phyloP scores from a whole-genome alignment of 768 basidiomycete genomes.

The Porpolomopsis calyptriformis region DNA sequence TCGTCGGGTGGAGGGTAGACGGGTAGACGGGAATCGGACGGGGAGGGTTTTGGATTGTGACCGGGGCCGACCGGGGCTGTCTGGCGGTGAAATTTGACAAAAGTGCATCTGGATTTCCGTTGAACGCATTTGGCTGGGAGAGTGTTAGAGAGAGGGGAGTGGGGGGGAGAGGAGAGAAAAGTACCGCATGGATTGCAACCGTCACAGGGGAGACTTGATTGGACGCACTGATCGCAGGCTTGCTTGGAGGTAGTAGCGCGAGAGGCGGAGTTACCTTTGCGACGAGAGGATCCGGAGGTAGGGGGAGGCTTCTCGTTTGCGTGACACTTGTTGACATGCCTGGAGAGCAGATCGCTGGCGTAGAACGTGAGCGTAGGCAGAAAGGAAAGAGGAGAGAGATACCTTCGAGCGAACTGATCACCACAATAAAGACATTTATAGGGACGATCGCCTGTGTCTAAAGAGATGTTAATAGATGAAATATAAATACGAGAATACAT shows the following conservation, averaged over 20 bases:
- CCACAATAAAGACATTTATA: slow-evolving; percentile 85
- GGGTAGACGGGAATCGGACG: slow-evolving; percentile 20
- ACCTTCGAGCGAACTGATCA: slow-evolving; percentile 86
- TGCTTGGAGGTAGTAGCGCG: slow-evolving; percentile 73
- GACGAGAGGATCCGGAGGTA: slow-evolving; percentile 32
- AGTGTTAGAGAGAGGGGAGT: slow-evolving; percentile 7
- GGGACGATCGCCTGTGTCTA: slow-evolving; percentile 83
- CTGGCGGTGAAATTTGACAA: slow-evolving; percentile 73
- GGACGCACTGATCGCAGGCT: slow-evolving; percentile 78
- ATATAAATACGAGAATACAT: slow-evolving; percentile 26
- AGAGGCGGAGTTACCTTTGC: slow-evolving; percentile 59
- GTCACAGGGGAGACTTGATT: slow-evolving; percentile 65
- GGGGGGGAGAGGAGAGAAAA: neutral
- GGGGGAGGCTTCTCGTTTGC: slow-evolving; percentile 55
- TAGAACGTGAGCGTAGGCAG: slow-evolving; percentile 5
- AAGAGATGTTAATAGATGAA: slow-evolving; percentile 5
- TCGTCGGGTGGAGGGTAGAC: slow-evolving; percentile 27
- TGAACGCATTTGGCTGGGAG: slow-evolving; percentile 59
- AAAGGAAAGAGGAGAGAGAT: slow-evolving; percentile 10
- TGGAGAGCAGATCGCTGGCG: slow-evolving; percentile 66
- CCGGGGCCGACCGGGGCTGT: slow-evolving; percentile 72
- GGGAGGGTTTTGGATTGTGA: slow-evolving; percentile 32
- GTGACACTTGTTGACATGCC: slow-evolving; percentile 85
- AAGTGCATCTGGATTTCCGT: slow-evolving; percentile 66
- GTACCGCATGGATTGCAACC: slow-evolving; percentile 69